These are phyloP conservation scores for Mycogone perniciosa DNA, from an alignment of 2,329 filamentous ascomycete species.

Conservation along the genomic window DNA sequence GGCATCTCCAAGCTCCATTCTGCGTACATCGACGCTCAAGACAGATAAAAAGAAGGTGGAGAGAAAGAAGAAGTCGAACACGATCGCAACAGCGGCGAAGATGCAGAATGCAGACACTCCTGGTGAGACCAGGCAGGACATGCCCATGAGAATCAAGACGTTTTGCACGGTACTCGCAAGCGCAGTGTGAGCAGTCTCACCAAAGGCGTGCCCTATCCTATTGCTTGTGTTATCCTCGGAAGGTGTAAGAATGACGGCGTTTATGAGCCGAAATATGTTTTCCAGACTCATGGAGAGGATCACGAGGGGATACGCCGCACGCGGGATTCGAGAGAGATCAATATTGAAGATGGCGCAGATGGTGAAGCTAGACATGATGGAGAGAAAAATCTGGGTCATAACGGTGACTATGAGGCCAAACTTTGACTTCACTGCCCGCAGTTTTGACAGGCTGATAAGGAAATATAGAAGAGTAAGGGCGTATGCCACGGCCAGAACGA, in stretches of 20 bases:
- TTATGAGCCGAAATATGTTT: constrained; percentile 73
- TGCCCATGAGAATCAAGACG: constrained; percentile 55
- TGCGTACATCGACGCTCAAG: constrained; percentile 69
- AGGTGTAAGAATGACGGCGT: constrained; percentile 67
- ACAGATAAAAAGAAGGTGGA: constrained; percentile 76
- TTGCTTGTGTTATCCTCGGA: constrained; percentile 60
- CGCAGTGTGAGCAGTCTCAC: constrained; percentile 64
- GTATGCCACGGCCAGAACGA: constrained; percentile 61
- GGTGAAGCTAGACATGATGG: constrained; percentile 73
- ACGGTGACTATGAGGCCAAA: constrained; percentile 67
- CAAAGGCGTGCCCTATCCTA: constrained; percentile 67
- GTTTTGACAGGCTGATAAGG: constrained; percentile 57
- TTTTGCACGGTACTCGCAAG: constrained; percentile 64
- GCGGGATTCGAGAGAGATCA: constrained; percentile 67
- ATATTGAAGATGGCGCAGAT: constrained; percentile 70
- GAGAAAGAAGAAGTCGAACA: constrained; percentile 72
- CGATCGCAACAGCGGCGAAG: constrained; percentile 67
- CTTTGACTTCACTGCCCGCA: constrained; percentile 70
- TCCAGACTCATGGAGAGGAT: constrained; percentile 70
- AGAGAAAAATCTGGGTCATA: constrained; percentile 61
- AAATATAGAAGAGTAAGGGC: constrained; percentile 58
- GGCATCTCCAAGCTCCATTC: constrained; percentile 69
- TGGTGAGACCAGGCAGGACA: constrained; percentile 62
- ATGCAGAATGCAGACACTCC: constrained; percentile 70
- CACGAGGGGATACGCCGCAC: constrained; percentile 69